phyloP scores from a whole-genome alignment of 768 basidiomycete species.

The Mycena olivaceomarginata region DNA sequence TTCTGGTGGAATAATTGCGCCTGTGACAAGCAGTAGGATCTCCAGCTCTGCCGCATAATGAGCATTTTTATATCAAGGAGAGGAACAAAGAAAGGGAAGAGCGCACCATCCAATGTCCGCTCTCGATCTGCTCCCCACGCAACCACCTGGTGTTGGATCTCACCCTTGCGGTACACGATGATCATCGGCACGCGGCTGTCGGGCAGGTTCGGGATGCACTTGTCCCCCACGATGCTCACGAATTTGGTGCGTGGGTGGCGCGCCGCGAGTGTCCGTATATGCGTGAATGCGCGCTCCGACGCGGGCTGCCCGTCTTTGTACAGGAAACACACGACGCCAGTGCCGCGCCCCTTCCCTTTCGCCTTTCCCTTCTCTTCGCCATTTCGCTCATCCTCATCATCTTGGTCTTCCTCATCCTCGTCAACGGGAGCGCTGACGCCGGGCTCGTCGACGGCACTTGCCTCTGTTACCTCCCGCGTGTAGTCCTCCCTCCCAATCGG shows the following conservation, averaged over 20 bases:
- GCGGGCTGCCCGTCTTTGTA: conserved; percentile 94
- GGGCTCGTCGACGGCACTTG: conserved; percentile 78
- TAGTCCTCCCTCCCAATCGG: conserved; percentile 96
- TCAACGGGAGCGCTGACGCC: not conserved
- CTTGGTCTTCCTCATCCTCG: conserved; percentile 68
- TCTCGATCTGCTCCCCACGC: conserved; percentile 91
- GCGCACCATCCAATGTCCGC: conserved; percentile 84
- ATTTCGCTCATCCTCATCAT: not conserved
- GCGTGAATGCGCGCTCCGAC: conserved; percentile 84
- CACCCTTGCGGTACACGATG: conserved; percentile 94
- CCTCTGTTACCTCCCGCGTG: conserved; percentile 95
- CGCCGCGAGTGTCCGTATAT: conserved; percentile 84
- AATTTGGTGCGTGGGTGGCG: conserved; percentile 96
- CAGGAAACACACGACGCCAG: conserved; percentile 94
- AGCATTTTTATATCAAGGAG: not conserved
- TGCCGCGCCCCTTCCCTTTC: conserved; percentile 72
- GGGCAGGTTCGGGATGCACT: conserved; percentile 97
- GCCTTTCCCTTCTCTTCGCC: not conserved
- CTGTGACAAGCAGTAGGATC: conserved; percentile 77
- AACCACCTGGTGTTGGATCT: conserved; percentile 89
- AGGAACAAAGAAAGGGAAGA: conserved; percentile 29
- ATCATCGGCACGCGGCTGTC: conserved; percentile 94
- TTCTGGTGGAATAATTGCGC: conserved; percentile 78
- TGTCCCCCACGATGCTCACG: conserved; percentile 94
- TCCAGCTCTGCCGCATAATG: conserved; percentile 75